These are phyloP conservation scores for Penicillium soppii DNA, from an alignment of 495 filamentous ascomycete species.

Conservation along the genomic window DNA sequence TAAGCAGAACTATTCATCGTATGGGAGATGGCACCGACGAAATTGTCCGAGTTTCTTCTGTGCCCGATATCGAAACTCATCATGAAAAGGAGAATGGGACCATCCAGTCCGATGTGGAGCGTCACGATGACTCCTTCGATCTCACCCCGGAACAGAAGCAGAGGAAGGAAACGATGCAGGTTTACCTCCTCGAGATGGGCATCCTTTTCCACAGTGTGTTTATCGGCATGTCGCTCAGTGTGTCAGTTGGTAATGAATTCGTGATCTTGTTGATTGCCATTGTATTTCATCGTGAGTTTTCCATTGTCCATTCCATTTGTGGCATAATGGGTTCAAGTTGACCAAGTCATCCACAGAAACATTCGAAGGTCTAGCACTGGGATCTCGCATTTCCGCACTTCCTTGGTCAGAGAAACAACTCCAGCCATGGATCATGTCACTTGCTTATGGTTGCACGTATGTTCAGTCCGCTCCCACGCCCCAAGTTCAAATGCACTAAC, in stretches of 20 bases:
- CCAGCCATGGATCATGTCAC: slow-evolving; percentile 76
- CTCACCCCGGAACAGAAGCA: slow-evolving; percentile 25
- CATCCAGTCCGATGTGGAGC: slow-evolving; percentile 21
- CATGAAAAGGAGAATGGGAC: slow-evolving; percentile 12
- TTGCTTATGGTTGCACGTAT: slow-evolving; percentile 67
- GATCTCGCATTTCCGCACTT: slow-evolving; percentile 55
- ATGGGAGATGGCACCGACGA: slow-evolving; percentile 28
- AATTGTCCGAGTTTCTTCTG: slow-evolving; percentile 26
- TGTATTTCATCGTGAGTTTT: slow-evolving; percentile 61
- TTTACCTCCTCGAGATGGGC: slow-evolving; percentile 72
- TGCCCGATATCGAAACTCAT: slow-evolving; percentile 16
- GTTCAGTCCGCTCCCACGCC: neutral
- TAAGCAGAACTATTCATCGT: slow-evolving; percentile 30
- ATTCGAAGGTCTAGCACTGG: slow-evolving; percentile 70
- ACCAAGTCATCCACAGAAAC: slow-evolving; percentile 38
- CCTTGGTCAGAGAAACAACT: slow-evolving; percentile 33
- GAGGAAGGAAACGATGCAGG: slow-evolving; percentile 54
- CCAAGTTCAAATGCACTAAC: slow-evolving; percentile 19
- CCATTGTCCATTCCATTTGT: neutral
- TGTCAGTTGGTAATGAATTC: slow-evolving; percentile 68
- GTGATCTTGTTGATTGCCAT: slow-evolving; percentile 72
- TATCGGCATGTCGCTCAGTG: slow-evolving; percentile 78
- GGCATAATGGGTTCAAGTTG: neutral
- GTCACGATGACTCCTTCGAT: slow-evolving; percentile 6
- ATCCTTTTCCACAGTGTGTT: slow-evolving; percentile 80